Base-by-base conservation (phyloP, 495 filamentous ascomycete species). In the Talaromyces liani region DNA sequence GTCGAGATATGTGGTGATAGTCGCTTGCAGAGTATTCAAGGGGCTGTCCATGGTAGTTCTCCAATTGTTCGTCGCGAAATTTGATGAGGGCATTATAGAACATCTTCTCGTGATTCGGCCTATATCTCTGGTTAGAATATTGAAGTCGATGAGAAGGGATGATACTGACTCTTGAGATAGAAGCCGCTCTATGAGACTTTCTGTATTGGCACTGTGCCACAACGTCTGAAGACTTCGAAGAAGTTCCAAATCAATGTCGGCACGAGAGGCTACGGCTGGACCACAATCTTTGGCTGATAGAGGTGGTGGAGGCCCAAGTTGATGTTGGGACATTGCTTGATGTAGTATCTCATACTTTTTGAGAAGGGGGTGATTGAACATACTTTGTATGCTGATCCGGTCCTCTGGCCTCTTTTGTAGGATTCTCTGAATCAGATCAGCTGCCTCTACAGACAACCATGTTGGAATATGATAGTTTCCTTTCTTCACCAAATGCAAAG, bases 41-140 rank as follows among this genome's bases (percentile, higher is more conserved):
- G 3, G 87, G 82, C 60, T 86, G 83, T 18, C 83, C 83, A 66
- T 84, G 82, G 69, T 92, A 97, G 66, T 96, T 90, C 69, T 97
- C 92, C 12, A 95, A 69, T 61, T 92, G 85, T 39, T 89, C 86
- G 59, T 97, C 87, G 22, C 89, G 80, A 71, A 96, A 93, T 66
- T 85, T 87, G 64, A 87, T 75, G 24, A 98, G 84, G 0, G 93
- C 82, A 70, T 84, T 87, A 78, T 98, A 98, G 67, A 98, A 95
- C 69, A 92, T 79, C 66, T 95, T 93, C 69, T 97, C 91, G 36
- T 96, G 89, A 63, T 93, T 97, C 2, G 81, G 79, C 65, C 91
- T 95, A 62, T 95, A 63, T 55, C 20, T 18, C 18, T 14, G 57
- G 33, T 69, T 63, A 71, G 47, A 22, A 36, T 16, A 60, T 25